Evolutionary conservation across 2,329 filamentous ascomycete species (phyloP), one percentile per base, ranked within the genome.

Genomic region (Cordyceps pruinosa): DNA sequence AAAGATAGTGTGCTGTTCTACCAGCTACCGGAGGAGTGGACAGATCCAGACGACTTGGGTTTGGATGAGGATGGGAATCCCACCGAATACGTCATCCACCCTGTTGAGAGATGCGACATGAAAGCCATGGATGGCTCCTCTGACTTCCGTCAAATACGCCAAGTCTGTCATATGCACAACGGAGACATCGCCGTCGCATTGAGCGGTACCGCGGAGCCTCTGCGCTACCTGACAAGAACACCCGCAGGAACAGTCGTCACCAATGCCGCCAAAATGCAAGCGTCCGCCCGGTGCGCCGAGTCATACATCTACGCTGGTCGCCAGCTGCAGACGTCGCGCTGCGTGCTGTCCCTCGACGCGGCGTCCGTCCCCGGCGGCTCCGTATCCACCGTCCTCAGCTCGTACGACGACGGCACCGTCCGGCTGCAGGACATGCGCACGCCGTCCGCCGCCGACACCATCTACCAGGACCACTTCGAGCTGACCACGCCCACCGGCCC

Each of bases 401-500:
- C 74, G 3, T 78, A 75, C 73, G 69, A 73, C 49, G 75, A 78
- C 52, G 75, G 75, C 12, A 76, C 72, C 0, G 66, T 72, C 56
- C 60, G 62, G 19, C 61, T 64, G 4, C 53, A 61, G 23, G 77
- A 79, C 58, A 58, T 77, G 3, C 72, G 77, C 26, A 73, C 73
- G 1, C 69, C 73, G 0, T 73, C 70, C 0, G 59, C 70, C 0
- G 67, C 70, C 32, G 75, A 77, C 58, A 65, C 67, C 2, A 65
- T 76, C 19, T 79, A 75, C 61, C 74, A 76, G 55, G 76, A 79
- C 61, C 75, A 76, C 58, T 73, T 77, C 51, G 70, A 77, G 51
- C 66, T 74, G 0, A 64, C 64, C 52, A 68, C 69, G 15, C 65
- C 70, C 5, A 65, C 70, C 35, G 74, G 74, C 47, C 65, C 72